Percentiles rank a stretch among this genome's conserved stretches.
phyloP scores from a whole-genome alignment of 2,329 filamentous ascomycete genomes.

The Fusarium verrucosum region DNA sequence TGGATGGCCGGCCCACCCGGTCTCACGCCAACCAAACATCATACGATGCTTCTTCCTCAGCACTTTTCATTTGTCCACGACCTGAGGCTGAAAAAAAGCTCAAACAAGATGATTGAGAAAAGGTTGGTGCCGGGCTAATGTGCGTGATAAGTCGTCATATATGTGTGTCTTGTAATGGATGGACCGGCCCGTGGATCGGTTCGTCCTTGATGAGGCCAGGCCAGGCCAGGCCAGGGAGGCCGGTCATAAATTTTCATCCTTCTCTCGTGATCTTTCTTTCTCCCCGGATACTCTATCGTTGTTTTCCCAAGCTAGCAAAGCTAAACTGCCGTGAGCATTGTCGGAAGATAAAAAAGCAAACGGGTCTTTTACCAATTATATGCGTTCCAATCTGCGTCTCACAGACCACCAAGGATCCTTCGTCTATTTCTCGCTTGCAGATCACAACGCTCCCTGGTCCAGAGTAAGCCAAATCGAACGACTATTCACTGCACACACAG shows the following conservation, averaged over 20 bases:
- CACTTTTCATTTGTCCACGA: not conserved
- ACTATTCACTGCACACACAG: not conserved
- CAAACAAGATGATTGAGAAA: not conserved
- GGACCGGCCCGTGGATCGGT: conserved; percentile 16
- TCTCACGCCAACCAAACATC: conserved; percentile 37
- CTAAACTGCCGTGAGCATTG: conserved; percentile 7
- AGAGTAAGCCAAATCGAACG: not conserved
- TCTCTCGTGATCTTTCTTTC: conserved; percentile 12
- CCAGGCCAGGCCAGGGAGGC: conserved; percentile 3
- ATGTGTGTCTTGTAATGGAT: conserved; percentile 23
- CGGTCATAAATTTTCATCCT: conserved; percentile 11
- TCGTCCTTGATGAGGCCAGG: no score
- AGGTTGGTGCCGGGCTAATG: not conserved
- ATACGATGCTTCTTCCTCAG: conserved; percentile 37
- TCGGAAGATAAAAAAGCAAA: conserved; percentile 12
- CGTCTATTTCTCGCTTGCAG: conserved; percentile 20
- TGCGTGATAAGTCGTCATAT: conserved; percentile 6
- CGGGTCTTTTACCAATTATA: conserved; percentile 3
- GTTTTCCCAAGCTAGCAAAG: conserved; percentile 1
- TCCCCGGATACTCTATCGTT: not conserved
- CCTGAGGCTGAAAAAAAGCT: not conserved
- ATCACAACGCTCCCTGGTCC: conserved; percentile 28
- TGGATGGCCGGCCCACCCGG: conserved; percentile 40
- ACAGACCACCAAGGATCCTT: conserved; percentile 13
- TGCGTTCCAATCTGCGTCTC: not conserved